Base-by-base conservation (phyloP, 768 basidiomycete genomes). In the Trametes meyenii region DNA sequence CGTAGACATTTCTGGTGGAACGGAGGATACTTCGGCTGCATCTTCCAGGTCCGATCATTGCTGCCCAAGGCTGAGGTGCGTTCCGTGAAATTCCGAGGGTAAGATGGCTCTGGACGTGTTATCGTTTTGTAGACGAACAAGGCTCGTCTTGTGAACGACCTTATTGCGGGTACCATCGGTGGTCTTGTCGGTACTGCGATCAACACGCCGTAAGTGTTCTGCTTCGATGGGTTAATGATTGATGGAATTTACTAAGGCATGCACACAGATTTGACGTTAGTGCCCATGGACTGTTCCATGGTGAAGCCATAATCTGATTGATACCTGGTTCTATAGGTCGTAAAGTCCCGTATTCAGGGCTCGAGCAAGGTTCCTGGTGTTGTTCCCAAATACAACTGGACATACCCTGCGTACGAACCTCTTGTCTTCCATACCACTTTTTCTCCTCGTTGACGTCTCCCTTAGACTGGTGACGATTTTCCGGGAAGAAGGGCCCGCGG, bases 301-400 rank as follows among this genome's bases (percentile, higher is more conserved):
- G 36, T 7, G 29, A 7, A 12, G n/a, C 35, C 21, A 21, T 14
- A 19, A 45, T 5, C 21, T 42, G 23, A 45, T 23, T 36, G 45
- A 54, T 26, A n/a, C 35, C 50, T 29, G 24, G 26, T 7, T 44
- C 53, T 42, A 50, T 65, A 96, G 90, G 95, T 98, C 64, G 92
- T 97, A 62, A 98, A 98, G 76, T 95, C 94, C 16, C 90, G 96
- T 48, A 95, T 98, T 40, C 97, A 99, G 77, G 87, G 90, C 45
- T 75, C 84, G 19, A 77, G 78, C 43, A 85, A 81, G 64, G 69
- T 80, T 29, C 83, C 89, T 0, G 93, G 92, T 16, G 85, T 86
- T n/a, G 74, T 74, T 1, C 90, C 90, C 19, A 96, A 94, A 70
- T 95, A 96, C 76, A 91, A 90, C 76, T 97, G 96, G 96, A 89